These are phyloP conservation scores for Skeletonema potamos DNA, from an alignment of 108 stramenopile species.

Conservation along the genomic window DNA sequence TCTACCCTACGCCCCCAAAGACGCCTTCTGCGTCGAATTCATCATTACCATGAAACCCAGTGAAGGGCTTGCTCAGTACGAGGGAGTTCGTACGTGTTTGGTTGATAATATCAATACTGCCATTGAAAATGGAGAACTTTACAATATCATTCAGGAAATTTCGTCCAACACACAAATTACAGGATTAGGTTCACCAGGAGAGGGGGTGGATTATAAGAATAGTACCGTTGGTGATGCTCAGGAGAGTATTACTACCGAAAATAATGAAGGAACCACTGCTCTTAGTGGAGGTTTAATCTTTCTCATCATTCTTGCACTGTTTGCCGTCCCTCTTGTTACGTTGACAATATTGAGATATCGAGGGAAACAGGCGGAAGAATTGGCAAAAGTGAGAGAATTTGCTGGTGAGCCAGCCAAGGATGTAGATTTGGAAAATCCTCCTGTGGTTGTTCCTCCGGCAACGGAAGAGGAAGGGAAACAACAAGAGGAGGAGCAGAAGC, in stretches of 20 bases:
- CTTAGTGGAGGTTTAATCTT: not conserved
- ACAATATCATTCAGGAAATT: not conserved
- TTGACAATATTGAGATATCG: not conserved
- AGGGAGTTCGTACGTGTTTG: not conserved
- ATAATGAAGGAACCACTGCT: not conserved
- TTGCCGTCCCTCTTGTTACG: not conserved
- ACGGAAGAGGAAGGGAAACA: not conserved
- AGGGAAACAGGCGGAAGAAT: not conserved
- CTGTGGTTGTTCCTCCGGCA: not conserved
- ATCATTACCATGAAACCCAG: not conserved
- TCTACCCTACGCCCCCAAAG: not conserved
- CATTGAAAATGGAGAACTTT: not conserved
- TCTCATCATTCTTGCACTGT: not conserved
- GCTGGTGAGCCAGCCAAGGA: not conserved
- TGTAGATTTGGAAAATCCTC: not conserved
- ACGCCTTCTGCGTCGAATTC: not conserved
- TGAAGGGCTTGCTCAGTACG: not conserved
- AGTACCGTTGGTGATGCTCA: not conserved
- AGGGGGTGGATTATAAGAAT: not conserved
- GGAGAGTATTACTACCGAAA: not conserved
- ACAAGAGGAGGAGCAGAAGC: not conserved
- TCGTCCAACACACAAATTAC: not conserved
- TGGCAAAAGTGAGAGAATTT: not conserved
- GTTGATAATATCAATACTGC: not conserved
- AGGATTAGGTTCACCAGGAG: not conserved